Evolutionary conservation across 2,329 filamentous ascomycete species (phyloP).

Genomic region (Rutstroemia sp.): DNA sequence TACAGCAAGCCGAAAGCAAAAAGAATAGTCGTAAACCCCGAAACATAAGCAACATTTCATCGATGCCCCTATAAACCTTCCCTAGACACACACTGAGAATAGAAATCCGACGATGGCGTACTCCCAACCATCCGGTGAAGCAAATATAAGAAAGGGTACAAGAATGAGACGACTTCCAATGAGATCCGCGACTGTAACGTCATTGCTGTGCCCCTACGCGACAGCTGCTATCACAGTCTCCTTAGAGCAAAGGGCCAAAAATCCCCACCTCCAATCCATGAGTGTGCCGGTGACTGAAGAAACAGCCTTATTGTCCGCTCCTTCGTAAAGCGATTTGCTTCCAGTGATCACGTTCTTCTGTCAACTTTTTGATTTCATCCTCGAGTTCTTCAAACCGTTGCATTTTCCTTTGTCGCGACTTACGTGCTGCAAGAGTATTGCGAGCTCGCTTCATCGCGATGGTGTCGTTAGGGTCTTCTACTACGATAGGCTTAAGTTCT

Average conservation of each 20-base stretch:
- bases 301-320: conserved; percentile 15
- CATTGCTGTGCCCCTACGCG: conserved; percentile 21
- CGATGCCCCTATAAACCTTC: too few relatives aligned
- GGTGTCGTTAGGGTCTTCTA: conserved; percentile 65
- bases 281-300: conserved; percentile 25
- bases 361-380: conserved; percentile 61
- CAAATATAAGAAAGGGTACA: conserved; percentile 13
- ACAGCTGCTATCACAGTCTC: conserved; percentile 26
- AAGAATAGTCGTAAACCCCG: conserved; percentile 1
- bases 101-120: background rate
- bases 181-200: conserved; percentile 25
- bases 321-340: conserved; percentile 35
- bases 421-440: conserved; percentile 88
- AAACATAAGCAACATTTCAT: too few relatives aligned
- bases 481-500: conserved; percentile 69
- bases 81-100: conserved; percentile 25
- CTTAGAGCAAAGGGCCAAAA: conserved; percentile 21
- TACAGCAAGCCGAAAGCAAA: background rate
- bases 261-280: conserved; percentile 29
- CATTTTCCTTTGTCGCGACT: conserved; percentile 83
- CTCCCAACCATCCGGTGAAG: background rate
- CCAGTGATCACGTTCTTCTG: conserved; percentile 60
- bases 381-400: conserved; percentile 69
- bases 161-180: conserved; percentile 9
- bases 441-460: conserved; percentile 87